Conservation (phyloP, 2,329 filamentous ascomycete species). For the Berkeleyomyces basicola region DNA sequence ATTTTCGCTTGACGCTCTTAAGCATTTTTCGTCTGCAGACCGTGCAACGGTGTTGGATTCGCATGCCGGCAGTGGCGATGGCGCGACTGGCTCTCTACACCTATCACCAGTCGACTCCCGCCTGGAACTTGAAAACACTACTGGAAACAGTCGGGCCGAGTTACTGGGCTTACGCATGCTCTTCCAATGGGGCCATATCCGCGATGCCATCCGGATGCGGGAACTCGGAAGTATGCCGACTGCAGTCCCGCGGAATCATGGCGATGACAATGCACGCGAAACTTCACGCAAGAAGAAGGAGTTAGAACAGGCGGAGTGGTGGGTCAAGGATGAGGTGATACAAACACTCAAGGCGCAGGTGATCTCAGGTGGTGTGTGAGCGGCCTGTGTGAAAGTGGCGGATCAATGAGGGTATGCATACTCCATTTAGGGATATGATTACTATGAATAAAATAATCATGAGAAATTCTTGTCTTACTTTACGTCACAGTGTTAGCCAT, state of each 20-base stretch:
- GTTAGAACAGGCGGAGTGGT: slow-evolving; percentile 28
- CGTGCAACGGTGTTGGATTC: slow-evolving; percentile 42
- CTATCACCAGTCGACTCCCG: slow-evolving; percentile 47
- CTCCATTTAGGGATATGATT: not conserved
- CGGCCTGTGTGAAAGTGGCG: no score
- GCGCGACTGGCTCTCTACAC: slow-evolving; percentile 21
- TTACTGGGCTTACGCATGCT: slow-evolving; percentile 34
- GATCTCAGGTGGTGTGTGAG: not conserved
- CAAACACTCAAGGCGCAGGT: slow-evolving; percentile 38
- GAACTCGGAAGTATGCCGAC: slow-evolving; percentile 15
- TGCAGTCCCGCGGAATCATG: slow-evolving; percentile 15
- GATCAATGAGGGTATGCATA: not conserved
- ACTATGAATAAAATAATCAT: not conserved
- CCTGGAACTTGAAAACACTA: slow-evolving; percentile 44
- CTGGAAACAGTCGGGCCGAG: slow-evolving; percentile 24
- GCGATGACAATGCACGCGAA: slow-evolving; percentile 15
- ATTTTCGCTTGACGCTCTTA: slow-evolving; percentile 44
- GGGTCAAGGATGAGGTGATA: slow-evolving; percentile 38
- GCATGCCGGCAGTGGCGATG: slow-evolving; percentile 31
- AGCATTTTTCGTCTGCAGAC: slow-evolving; percentile 46
- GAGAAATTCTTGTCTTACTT: no score
- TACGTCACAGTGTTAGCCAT: not conserved
- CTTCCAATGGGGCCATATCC: slow-evolving; percentile 33
- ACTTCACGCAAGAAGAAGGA: slow-evolving; percentile 14
- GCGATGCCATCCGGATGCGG: not conserved